A percentile compares a stretch with the other conserved stretches of the same genome.
These are phyloP conservation scores for Urtica urens DNA, from an alignment of 306 rosid genomes.

Conservation along the genomic window DNA sequence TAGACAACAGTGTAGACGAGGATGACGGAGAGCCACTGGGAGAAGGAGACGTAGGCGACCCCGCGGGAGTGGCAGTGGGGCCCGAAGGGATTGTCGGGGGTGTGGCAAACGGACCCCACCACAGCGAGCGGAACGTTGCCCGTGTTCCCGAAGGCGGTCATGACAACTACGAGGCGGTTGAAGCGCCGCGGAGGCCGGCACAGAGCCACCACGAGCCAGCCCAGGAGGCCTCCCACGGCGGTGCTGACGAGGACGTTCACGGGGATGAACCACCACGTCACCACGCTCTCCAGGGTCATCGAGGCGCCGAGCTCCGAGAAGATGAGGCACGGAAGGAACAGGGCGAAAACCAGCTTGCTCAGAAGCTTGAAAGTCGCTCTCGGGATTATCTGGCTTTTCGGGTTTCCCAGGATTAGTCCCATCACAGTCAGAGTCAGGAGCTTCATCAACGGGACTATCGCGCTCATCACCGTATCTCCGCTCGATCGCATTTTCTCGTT, in stretches of 20 bases:
- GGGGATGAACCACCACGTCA: conserved; percentile 84
- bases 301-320: conserved; percentile 68
- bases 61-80: conserved; percentile 56
- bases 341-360: conserved; percentile 75
- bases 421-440: conserved; percentile 53
- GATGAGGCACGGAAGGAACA: conserved; percentile 84
- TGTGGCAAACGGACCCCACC: conserved; percentile 73
- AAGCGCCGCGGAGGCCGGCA: conserved; percentile 71
- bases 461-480: conserved; percentile 41
- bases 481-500: conserved; percentile 20
- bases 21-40: conserved; percentile 83
- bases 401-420: conserved; percentile 59
- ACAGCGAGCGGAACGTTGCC: conserved; percentile 81
- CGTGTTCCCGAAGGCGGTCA: conserved; percentile 87
- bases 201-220: conserved; percentile 49
- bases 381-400: conserved; percentile 52
- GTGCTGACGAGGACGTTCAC: conserved; percentile 67
- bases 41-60: conserved; percentile 75
- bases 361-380: conserved; percentile 62
- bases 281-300: conserved; percentile 47
- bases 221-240: conserved; percentile 51
- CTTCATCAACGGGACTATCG: conserved; percentile 63
- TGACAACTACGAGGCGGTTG: conserved; percentile 54
- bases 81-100: conserved; percentile 61
- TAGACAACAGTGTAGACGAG: conserved; percentile 82